Conservation (phyloP, 2,329 filamentous ascomycete genomes). For the Ascochyta viciae-villosae region DNA sequence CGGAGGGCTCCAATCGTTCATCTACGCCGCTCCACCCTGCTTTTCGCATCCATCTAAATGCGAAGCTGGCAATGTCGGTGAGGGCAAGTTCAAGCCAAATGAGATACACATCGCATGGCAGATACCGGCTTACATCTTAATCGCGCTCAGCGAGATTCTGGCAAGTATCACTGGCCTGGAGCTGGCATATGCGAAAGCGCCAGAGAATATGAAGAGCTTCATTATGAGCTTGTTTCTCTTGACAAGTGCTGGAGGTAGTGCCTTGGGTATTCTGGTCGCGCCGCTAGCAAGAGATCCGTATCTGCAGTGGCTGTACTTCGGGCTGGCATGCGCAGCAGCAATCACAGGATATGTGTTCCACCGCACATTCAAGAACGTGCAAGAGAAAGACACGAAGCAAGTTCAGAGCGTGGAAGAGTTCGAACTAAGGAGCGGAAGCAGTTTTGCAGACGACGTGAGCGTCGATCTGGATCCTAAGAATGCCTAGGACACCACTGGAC, state of each 20-base stretch:
- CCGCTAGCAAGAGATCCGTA: slow-evolving; percentile 68
- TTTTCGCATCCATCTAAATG: slow-evolving; percentile 55
- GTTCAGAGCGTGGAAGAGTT: slow-evolving; percentile 24
- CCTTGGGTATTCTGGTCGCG: slow-evolving; percentile 67
- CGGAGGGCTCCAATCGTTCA: slow-evolving; percentile 63
- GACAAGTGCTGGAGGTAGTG: slow-evolving; percentile 65
- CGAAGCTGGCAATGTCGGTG: slow-evolving; percentile 36
- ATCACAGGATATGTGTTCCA: slow-evolving; percentile 62
- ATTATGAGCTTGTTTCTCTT: slow-evolving; percentile 66
- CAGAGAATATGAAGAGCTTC: slow-evolving; percentile 56
- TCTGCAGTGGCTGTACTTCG: slow-evolving; percentile 71
- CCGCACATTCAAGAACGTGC: slow-evolving; percentile 51
- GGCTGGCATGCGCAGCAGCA: slow-evolving; percentile 60
- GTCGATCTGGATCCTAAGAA: not conserved
- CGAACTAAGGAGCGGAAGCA: slow-evolving; percentile 16
- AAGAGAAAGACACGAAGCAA: slow-evolving; percentile 1
- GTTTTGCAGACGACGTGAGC: not conserved
- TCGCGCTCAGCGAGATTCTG: slow-evolving; percentile 56
- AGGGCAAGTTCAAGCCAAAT: slow-evolving; percentile 48
- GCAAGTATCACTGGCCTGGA: slow-evolving; percentile 58
- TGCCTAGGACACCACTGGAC: not conserved
- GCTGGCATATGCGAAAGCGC: slow-evolving; percentile 57
- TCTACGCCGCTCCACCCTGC: slow-evolving; percentile 62
- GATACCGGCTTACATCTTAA: slow-evolving; percentile 54
- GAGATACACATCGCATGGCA: slow-evolving; percentile 55